Evolutionary conservation across 2,329 filamentous ascomycete genomes (phyloP).

Genomic region (Aspergillus brunneoviolaceus): DNA sequence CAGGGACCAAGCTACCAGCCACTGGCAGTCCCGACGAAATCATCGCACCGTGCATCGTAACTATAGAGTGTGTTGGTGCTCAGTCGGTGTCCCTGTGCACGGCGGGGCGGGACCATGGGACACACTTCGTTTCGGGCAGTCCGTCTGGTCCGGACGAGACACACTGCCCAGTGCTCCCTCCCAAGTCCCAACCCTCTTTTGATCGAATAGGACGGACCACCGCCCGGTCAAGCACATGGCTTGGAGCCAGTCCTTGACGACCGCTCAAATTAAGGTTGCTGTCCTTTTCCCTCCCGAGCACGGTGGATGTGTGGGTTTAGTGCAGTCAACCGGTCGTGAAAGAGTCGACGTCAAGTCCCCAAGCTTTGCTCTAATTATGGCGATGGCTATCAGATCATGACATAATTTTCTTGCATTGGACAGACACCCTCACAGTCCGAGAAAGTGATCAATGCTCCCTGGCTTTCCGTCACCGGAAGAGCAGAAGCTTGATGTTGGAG

Average conservation of each 20-base stretch:
- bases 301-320: neutral
- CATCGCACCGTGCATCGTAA: too few species aligned
- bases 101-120: too few species aligned
- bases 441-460: too few species aligned
- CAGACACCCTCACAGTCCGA: too few species aligned
- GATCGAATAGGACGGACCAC: neutral
- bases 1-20: too few species aligned
- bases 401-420: too few species aligned
- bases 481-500: too few species aligned
- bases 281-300: neutral
- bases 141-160: neutral
- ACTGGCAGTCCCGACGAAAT: too few species aligned
- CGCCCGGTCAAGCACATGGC: neutral
- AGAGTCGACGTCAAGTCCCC: neutral
- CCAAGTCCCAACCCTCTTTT: neutral
- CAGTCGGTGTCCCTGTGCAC: too few species aligned
- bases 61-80: too few species aligned
- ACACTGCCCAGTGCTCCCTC: neutral
- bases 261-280: slow-evolving; percentile 5
- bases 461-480: too few species aligned
- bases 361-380: neutral
- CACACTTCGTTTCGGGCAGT: neutral
- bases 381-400: neutral
- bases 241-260: too few species aligned
- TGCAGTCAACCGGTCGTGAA: neutral